phyloP scores from a whole-genome alignment of 257 asterid species.

The Rehmannia glutinosa region DNA sequence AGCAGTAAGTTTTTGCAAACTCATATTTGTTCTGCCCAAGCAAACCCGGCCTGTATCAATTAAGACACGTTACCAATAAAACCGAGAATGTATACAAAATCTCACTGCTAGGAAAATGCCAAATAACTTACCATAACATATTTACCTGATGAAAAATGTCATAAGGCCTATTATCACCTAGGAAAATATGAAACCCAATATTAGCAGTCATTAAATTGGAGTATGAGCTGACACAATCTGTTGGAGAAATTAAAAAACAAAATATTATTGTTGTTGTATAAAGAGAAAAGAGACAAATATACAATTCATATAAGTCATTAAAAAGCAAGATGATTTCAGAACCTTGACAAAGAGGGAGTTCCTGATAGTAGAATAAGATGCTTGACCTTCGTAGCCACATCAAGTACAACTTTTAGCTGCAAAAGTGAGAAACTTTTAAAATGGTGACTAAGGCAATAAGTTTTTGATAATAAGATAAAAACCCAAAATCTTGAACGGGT shows the following conservation, averaged over 20 bases:
- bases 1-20: conserved; percentile 80
- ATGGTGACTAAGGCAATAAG: background rate
- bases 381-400: conserved; percentile 64
- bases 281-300: background rate
- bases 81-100: conserved; percentile 5
- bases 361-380: conserved; percentile 91
- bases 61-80: conserved; percentile 21
- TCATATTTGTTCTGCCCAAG: conserved; percentile 90
- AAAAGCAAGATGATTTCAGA: conserved; percentile 24
- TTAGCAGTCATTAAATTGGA: conserved; percentile 26
- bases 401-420: conserved; percentile 70
- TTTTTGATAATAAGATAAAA: background rate
- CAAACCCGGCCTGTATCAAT: conserved; percentile 81
- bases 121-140: conserved; percentile 72
- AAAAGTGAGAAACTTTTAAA: conserved; percentile 8
- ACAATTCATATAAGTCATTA: background rate
- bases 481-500: background rate
- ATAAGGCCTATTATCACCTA: conserved; percentile 91
- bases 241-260: conserved; percentile 12
- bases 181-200: conserved; percentile 36
- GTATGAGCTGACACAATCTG: conserved; percentile 1
- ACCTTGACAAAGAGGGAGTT: conserved; percentile 99
- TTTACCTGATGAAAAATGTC: conserved; percentile 98
- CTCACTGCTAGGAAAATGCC: conserved; percentile 14
- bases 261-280: background rate